Evolutionary conservation across 768 basidiomycete genomes (phyloP).

Genomic region (Megacollybia marginata): DNA sequence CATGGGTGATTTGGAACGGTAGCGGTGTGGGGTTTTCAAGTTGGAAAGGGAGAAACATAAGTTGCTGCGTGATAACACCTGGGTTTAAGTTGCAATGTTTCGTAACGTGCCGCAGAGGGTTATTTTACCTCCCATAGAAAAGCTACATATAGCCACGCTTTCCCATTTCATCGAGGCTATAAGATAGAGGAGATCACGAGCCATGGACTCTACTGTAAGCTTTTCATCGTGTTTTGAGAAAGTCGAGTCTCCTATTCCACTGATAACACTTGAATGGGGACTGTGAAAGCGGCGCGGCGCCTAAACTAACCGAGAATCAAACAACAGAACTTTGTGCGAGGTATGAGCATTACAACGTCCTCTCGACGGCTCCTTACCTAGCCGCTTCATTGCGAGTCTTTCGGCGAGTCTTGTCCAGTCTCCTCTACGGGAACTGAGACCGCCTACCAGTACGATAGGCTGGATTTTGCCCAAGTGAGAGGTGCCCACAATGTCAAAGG

Average conservation of each 20-base stretch:
- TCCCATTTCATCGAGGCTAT: conserved; percentile 31
- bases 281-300: background rate
- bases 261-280: conserved; percentile 5
- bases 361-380: conserved; percentile 21
- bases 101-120: background rate
- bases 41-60: conserved; percentile 35
- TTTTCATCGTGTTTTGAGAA: conserved; percentile 24
- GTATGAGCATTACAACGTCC: no score
- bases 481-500: conserved; percentile 36
- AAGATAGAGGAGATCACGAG: conserved; percentile 36
- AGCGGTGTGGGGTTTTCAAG: conserved; percentile 23
- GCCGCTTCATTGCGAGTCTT: conserved; percentile 26
- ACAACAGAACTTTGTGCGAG: conserved; percentile 18
- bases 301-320: conserved; percentile 28
- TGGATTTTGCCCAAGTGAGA: conserved; percentile 19
- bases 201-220: conserved; percentile 36
- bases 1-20: conserved; percentile 32
- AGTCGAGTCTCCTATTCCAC: conserved; percentile 40
- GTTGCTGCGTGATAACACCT: conserved; percentile 38
- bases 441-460: conserved; percentile 36
- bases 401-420: conserved; percentile 32
- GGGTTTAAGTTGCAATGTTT: background rate
- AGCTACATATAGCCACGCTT: conserved; percentile 36
- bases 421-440: conserved; percentile 29
- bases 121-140: conserved; percentile 42